phyloP scores from a whole-genome alignment of 495 filamentous ascomycete species.

The Penicillium longicatenatum region DNA sequence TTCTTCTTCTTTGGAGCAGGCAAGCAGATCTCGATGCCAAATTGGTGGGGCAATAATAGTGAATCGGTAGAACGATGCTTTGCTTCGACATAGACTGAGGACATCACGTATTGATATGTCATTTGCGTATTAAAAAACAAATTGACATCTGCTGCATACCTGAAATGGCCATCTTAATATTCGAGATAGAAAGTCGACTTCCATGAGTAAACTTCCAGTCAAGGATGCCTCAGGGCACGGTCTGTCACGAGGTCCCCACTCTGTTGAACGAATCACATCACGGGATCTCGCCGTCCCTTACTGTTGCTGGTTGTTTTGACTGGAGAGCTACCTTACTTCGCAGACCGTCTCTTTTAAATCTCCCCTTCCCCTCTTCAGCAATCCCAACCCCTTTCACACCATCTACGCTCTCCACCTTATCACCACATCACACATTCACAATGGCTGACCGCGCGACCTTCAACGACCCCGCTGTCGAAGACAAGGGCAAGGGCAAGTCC shows the following conservation, averaged over 20 bases:
- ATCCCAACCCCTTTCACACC: slow-evolving; percentile 8
- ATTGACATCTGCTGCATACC: too few relatives aligned
- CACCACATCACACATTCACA: slow-evolving; percentile 17
- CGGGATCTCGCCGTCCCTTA: slow-evolving; percentile 28
- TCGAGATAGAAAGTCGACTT: background rate
- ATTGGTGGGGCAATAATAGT: slow-evolving; percentile 58
- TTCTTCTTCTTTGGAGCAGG: slow-evolving; percentile 57
- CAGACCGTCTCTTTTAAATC: slow-evolving; percentile 31
- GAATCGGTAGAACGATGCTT: slow-evolving; percentile 40
- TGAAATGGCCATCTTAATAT: too few relatives aligned
- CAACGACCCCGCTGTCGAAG: slow-evolving; percentile 37
- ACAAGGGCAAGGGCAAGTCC: slow-evolving; percentile 64
- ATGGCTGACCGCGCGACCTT: slow-evolving; percentile 44
- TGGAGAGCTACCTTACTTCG: slow-evolving; percentile 26
- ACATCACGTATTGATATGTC: background rate
- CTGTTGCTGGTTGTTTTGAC: slow-evolving; percentile 34
- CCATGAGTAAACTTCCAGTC: background rate
- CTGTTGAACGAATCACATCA: slow-evolving; percentile 25
- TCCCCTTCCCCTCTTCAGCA: slow-evolving; percentile 7
- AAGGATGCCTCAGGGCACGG: slow-evolving; percentile 16
- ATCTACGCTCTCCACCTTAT: background rate
- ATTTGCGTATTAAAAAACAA: too few relatives aligned
- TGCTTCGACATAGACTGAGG: slow-evolving; percentile 14
- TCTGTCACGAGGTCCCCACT: slow-evolving; percentile 23
- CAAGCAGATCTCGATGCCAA: slow-evolving; percentile 54